A percentile compares a stretch with the other conserved stretches of the same genome.
Evolutionary conservation across 1,284 basidiomycete species (phyloP).

Genomic region (Heterobasidion irregulare): DNA sequence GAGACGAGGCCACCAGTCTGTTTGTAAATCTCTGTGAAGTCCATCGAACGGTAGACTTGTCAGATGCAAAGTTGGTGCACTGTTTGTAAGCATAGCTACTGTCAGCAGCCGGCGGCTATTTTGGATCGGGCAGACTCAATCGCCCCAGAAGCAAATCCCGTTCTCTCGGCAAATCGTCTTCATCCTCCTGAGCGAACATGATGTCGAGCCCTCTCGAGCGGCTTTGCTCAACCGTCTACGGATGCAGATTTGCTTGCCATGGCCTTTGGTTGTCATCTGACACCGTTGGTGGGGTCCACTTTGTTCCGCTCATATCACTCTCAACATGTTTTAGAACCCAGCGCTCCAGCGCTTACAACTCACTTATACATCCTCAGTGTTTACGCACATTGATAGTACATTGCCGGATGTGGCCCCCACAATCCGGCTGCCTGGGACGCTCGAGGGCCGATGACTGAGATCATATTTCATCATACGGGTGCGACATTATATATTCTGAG

Average conservation of each 20-base stretch:
- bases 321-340: no score
- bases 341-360: no score
- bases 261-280: no score
- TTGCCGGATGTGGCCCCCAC: no score
- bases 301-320: no score
- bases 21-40: slow-evolving; percentile 77
- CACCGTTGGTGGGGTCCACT: no score
- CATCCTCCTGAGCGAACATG: neutral
- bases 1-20: slow-evolving; percentile 57
- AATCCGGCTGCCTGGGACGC: no score
- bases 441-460: neutral
- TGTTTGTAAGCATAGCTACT: neutral
- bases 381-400: no score
- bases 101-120: no score
- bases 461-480: neutral
- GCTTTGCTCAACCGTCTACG: neutral
- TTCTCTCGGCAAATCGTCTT: neutral
- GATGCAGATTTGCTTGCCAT: no score
- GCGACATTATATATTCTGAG: neutral
- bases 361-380: no score
- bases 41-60: slow-evolving; percentile 18
- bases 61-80: neutral
- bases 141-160: neutral
- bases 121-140: neutral
- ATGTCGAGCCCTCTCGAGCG: neutral